Evolutionary conservation across 164 flowering plant genomes (phyloP), one percentile per base, ranked within the genome.

Genomic region (Kingdonia uniflora): DNA sequence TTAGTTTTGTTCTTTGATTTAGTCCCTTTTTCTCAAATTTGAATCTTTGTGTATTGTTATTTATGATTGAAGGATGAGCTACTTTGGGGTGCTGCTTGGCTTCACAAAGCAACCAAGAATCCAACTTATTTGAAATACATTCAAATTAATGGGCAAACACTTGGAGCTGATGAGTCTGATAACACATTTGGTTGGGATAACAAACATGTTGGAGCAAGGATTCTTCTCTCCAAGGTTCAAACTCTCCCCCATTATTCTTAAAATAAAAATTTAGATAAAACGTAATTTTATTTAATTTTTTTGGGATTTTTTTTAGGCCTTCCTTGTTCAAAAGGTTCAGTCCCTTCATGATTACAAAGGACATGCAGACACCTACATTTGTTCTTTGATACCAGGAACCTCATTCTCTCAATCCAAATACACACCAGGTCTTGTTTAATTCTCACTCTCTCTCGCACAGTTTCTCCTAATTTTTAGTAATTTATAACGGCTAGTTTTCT

Each of bases 61-160:
- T 19, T 14, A 1, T 7, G 19, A n/a, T 29, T 23, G 49, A 57
- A 87, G 96, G 96, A 91, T 80, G 97, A 91, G 68, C 63, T 91
- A 46, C 56, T 87, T 69, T 91, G 97, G 96, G 96, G 88, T 22
- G 96, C 97, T 62, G 95, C 97, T 43, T 91, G 97, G 97, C 67
- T 87, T 37, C 88, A 82, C 50, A 83, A 62, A 62, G 96, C 96
- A 44, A 87, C 96, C 24, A 87, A 37, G 57, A 80, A 75, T 42
- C 87, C 84, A 20, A 62, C 57, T 6, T 91, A 79, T 57, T 65
- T 83, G 40, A 74, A 68, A 68, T 91, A 87, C 74, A 86, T 87
- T 58, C 85, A 78, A 65, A 71, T 64, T 0, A 91, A 87, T 62
- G 96, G 95, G 1, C 84, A 76, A 43, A 79, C 61, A 7, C 88